Conservation (phyloP, 2,329 filamentous ascomycete species). For the Camillea tinctor region DNA sequence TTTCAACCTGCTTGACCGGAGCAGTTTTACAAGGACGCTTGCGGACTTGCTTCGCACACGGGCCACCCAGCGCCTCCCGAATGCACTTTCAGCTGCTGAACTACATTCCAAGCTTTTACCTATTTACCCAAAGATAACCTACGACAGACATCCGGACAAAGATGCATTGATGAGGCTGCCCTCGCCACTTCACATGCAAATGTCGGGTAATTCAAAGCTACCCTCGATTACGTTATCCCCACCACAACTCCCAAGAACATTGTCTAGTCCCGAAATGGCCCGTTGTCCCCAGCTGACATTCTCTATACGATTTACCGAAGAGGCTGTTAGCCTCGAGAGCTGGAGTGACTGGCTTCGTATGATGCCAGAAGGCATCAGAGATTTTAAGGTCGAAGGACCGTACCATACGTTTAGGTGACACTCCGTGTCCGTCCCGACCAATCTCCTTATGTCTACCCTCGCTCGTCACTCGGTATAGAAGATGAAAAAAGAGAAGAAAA, state of each 20-base stretch:
- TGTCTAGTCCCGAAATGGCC: conserved; percentile 38
- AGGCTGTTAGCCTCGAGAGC: conserved; percentile 49
- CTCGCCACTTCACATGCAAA: conserved; percentile 55
- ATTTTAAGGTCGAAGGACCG: conserved; percentile 55
- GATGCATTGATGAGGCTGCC: conserved; percentile 50
- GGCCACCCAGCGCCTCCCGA: conserved; percentile 41
- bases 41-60: conserved; percentile 49
- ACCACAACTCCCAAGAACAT: conserved; percentile 40
- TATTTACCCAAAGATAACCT: conserved; percentile 50
- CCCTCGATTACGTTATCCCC: conserved; percentile 58
- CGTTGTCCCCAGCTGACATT: conserved; percentile 47
- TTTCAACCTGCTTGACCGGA: conserved; percentile 45
- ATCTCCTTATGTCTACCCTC: not conserved
- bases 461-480: conserved; percentile 1
- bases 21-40: conserved; percentile 52
- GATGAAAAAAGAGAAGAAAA: conserved; percentile 9
- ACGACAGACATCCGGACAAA: conserved; percentile 48
- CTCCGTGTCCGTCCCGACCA: conserved; percentile 10
- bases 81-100: conserved; percentile 50
- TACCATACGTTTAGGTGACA: conserved; percentile 42
- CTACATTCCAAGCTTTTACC: conserved; percentile 54
- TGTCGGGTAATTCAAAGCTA: conserved; percentile 51
- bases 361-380: conserved; percentile 56
- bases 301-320: conserved; percentile 50
- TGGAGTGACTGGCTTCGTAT: conserved; percentile 59